Conservation (phyloP, 2,329 filamentous ascomycete species). For the Aspergillus tubingensis region DNA sequence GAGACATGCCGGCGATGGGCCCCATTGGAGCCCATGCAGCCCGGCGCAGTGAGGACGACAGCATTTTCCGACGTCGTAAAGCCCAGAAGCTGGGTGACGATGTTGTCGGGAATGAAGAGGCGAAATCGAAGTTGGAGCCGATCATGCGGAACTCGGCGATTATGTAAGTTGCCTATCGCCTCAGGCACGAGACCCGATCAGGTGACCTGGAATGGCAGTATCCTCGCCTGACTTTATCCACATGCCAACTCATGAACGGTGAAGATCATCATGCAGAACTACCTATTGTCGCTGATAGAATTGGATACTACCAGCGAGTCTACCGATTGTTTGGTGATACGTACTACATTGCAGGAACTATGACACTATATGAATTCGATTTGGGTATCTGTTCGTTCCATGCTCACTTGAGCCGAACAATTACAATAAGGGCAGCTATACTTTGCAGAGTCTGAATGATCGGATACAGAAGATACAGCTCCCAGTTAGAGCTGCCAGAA, state of each 20-base stretch:
- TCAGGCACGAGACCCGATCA: constrained; percentile 23
- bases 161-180: constrained; percentile 29
- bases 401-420: neutral
- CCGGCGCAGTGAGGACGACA: constrained; percentile 50
- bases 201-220: constrained; percentile 1
- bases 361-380: neutral
- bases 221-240: too few relatives aligned
- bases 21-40: constrained; percentile 43
- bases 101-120: constrained; percentile 34
- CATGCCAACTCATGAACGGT: too few relatives aligned
- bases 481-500: neutral
- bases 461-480: neutral
- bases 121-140: constrained; percentile 39
- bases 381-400: neutral
- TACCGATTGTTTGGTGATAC: too few relatives aligned
- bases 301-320: too few relatives aligned
- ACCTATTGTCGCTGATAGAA: too few relatives aligned
- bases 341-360: neutral
- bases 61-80: constrained; percentile 36
- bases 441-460: neutral
- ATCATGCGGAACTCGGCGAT: constrained; percentile 34
- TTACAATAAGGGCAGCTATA: neutral
- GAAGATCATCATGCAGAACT: too few relatives aligned
- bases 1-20: constrained; percentile 36
- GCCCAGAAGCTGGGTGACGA: constrained; percentile 29